These are phyloP conservation scores for Capronia epimyces DNA, from an alignment of 2,329 filamentous ascomycete species.

Conservation along the genomic window DNA sequence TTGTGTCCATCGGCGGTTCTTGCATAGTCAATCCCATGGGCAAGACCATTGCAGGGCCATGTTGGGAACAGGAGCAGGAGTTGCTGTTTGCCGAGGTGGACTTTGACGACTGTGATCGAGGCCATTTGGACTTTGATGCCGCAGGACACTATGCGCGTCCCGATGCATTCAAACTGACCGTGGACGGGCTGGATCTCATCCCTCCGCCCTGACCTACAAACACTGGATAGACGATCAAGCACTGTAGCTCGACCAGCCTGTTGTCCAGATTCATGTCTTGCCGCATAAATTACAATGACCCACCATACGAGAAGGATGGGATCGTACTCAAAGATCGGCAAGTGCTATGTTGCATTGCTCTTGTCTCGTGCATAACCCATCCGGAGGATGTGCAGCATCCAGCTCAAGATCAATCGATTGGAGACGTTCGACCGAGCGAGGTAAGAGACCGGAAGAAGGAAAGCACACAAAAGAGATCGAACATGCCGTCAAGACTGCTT, in stretches of 20 bases:
- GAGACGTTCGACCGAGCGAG: slow-evolving; percentile 44
- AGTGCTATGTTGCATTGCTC: slow-evolving; percentile 32
- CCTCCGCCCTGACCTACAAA: slow-evolving; percentile 50
- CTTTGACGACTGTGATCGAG: slow-evolving; percentile 79
- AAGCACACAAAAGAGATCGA: not conserved
- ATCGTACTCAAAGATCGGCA: slow-evolving; percentile 50
- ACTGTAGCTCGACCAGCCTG: not conserved
- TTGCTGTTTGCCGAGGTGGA: slow-evolving; percentile 70
- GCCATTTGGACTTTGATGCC: slow-evolving; percentile 74
- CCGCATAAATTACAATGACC: slow-evolving; percentile 29
- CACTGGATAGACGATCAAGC: not conserved
- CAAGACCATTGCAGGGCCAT: slow-evolving; percentile 69
- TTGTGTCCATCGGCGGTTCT: slow-evolving; percentile 69
- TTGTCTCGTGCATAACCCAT: slow-evolving; percentile 45
- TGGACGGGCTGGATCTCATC: slow-evolving; percentile 55
- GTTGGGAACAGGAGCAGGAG: slow-evolving; percentile 70
- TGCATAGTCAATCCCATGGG: slow-evolving; percentile 75
- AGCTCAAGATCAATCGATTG: slow-evolving; percentile 38
- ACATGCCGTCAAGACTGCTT: not conserved
- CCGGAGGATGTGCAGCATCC: slow-evolving; percentile 33
- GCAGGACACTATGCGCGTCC: slow-evolving; percentile 79
- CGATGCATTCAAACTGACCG: slow-evolving; percentile 56
- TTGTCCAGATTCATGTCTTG: slow-evolving; percentile 15
- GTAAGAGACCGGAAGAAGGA: slow-evolving; percentile 20
- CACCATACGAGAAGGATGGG: slow-evolving; percentile 31